Base-by-base conservation (phyloP, 192 early-diverging fungal species). In the Linnemannia elongata region DNA sequence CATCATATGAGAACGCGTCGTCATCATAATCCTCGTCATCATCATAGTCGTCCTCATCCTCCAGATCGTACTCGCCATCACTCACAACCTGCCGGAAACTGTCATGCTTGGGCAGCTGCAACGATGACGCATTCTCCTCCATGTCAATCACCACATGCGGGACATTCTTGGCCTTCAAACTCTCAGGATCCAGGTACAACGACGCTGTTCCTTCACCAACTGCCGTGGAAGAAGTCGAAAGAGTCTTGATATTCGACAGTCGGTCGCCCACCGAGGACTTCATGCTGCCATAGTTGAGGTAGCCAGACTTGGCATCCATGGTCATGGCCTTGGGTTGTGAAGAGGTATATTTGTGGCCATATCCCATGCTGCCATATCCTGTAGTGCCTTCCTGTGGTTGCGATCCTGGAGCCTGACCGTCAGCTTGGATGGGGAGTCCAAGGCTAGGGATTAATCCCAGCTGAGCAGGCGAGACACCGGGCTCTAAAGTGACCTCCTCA, bases 401-500 rank as follows among this genome's bases (percentile, higher is more conserved):
- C 5, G 17, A 45, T 22, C n/a, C 36, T 52, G 20, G 72, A 7
- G 35, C 49, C 22, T 73, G 72, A 7, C 27, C 35, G 20, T 42
- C 38, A 71, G 6, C 18, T 4, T 30, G 39, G 38, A 71, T 41
- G 15, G 27, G 72, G 45, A 45, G 39, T 10, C 44, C 44, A 66
- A 33, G 8, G 3, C 60, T 30, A 4, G 60, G 77, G 69, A 30
- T 35, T 22, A 22, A 70, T 44, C 42, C 24, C 27, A 57, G 52
- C 41, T 49, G 70, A 1, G 75, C 76, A 36, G 77, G 68, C 3
- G 57, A 27, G 0, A 60, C 60, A 13, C 77, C 75, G 0, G 70
- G 60, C 38, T 85, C 86, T 20, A 90, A 73, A 15, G 73, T 74
- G 33, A 92, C 83, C n/a, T 92, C 92, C 20, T 91, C 89, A 49